Percentiles rank a stretch among this genome's conserved stretches.
phyloP scores from a whole-genome alignment of 441 rosid species.

The Dalechampia spathulata region DNA sequence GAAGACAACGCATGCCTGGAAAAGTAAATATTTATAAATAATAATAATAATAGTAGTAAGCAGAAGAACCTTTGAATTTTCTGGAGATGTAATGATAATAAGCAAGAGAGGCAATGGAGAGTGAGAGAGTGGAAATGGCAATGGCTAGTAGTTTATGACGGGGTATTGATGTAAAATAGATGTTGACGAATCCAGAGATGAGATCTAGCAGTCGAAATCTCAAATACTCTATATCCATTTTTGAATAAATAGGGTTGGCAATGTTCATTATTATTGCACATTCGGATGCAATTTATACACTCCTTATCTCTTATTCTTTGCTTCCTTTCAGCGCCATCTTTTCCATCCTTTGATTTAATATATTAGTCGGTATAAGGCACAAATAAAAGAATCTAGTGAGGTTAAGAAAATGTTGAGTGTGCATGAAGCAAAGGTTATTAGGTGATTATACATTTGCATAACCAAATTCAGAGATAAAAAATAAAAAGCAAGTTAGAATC shows the following conservation, averaged over 20 bases:
- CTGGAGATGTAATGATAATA: not conserved
- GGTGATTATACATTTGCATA: too few species aligned
- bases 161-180: not conserved
- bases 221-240: not conserved
- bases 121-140: not conserved
- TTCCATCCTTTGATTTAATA: not conserved
- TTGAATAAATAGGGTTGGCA: not conserved
- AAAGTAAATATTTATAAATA: not conserved
- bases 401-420: too few species aligned
- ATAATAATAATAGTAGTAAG: not conserved
- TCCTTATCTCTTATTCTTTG: not conserved
- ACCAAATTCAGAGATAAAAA: too few species aligned
- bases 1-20: not conserved
- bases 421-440: too few species aligned
- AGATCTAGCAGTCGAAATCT: not conserved
- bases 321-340: not conserved
- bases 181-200: not conserved
- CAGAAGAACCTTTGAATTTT: conserved; percentile 9
- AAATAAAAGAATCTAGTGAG: not conserved
- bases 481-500: too few species aligned
- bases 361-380: not conserved
- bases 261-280: not conserved
- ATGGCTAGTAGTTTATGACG: conserved; percentile 1
- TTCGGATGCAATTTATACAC: not conserved
- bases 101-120: conserved; percentile 6